Percentiles rank a stretch among this genome's conserved stretches.
Conservation (phyloP, 1,139 yeast species). For the Suzukiozyma palmioleophila region DNA sequence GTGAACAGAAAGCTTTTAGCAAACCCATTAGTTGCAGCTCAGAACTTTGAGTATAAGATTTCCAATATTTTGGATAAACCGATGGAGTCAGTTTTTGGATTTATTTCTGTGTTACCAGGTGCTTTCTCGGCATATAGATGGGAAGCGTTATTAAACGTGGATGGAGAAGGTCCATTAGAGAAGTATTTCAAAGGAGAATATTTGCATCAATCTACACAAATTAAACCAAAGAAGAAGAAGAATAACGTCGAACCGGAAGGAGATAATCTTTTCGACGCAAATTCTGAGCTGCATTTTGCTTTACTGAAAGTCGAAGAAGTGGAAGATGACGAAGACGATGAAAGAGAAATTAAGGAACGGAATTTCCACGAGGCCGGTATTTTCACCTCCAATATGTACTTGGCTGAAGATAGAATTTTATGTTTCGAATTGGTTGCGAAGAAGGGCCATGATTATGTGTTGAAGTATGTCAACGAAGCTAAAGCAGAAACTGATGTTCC, state of each 20-base stretch:
- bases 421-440: slow-evolving; percentile 85
- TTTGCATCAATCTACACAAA: slow-evolving; percentile 46
- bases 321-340: slow-evolving; percentile 39
- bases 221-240: slow-evolving; percentile 6
- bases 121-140: slow-evolving; percentile 84
- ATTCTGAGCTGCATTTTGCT: background rate
- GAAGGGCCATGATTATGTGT: slow-evolving; percentile 52
- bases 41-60: slow-evolving; percentile 79
- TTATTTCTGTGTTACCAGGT: slow-evolving; percentile 78
- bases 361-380: slow-evolving; percentile 54
- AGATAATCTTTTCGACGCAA: background rate
- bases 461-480: slow-evolving; percentile 71
- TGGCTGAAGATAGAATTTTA: slow-evolving; percentile 80
- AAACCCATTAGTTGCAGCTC: slow-evolving; percentile 80
- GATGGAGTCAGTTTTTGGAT: slow-evolving; percentile 78
- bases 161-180: slow-evolving; percentile 69
- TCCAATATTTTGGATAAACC: slow-evolving; percentile 82
- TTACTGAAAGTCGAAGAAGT: slow-evolving; percentile 11
- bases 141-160: slow-evolving; percentile 60
- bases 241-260: background rate
- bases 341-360: slow-evolving; percentile 36
- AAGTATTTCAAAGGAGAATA: slow-evolving; percentile 79
- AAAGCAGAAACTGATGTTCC: slow-evolving; percentile 86
- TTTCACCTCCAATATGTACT: slow-evolving; percentile 78
- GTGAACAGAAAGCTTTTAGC: slow-evolving; percentile 47